Base-by-base conservation (phyloP, 2,329 filamentous ascomycete species). In the Chalaropsis ovoidea region DNA sequence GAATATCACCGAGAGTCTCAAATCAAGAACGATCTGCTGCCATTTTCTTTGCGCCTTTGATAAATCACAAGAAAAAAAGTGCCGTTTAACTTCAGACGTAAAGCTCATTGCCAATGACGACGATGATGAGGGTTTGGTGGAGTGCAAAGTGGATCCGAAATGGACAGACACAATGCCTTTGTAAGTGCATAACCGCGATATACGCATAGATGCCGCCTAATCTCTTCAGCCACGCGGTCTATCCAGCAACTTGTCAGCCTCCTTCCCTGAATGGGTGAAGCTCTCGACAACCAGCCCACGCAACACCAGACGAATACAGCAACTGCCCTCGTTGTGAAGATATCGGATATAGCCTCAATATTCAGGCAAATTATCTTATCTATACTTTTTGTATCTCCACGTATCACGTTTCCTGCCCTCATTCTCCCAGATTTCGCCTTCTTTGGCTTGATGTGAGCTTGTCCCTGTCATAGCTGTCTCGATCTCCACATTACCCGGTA, bases 121-220 rank as follows among this genome's bases (percentile, higher is more conserved):
- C 31, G 24, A 47, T 13, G 60, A 42, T 58, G 27, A 35, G 22
- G 39, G 11, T 10, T 27, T 52, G 60, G n/a, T 47, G 42, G 22
- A 62, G 60, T 62, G 43, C 19, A 45, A 47, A 62, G 60, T 62
- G 60, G 60, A 62, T 45, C 60, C 3, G 22, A n/a, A 62, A 19
- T n/a, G 27, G 27, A 27, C 35, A 24, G 27, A 27, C 35, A 24
- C 15, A 31, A 3, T 45, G 13, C 13, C 10, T 2, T 10, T 62
- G 42, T 62, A 45, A 24, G 5, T 27, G 41, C 60, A 62, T 42
- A 62, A 35, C 41, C 41, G 41, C 60, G 39, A 27, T 61, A 61
- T 19, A 47, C 24, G 42, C 24, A 62, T 47, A 31, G 41, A 19
- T n/a, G 13, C 31, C 27, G 54, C 54, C 54, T 58, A 39, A 58